Evolutionary conservation across 305 asterid genomes (phyloP), one percentile per base, ranked within the genome.

Genomic region (Rubia balearica): DNA sequence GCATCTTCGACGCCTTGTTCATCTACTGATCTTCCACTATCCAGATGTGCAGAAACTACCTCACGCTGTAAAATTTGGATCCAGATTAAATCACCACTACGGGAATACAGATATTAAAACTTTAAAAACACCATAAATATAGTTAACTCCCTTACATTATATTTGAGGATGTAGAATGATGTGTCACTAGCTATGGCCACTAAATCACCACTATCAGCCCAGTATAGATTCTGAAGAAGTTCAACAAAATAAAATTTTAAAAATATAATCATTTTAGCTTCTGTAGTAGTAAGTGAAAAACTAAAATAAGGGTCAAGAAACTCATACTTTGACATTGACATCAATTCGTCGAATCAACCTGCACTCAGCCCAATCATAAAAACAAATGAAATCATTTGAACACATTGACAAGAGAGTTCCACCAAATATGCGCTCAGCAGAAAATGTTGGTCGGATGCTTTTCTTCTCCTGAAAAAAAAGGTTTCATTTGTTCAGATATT

Each of bases 171-270:
- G 77, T 84, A 84, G 82, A 86, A 86, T 41, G 89, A 80, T 56
- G 89, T 8, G 53, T 86, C 89, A 42, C 91, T 83, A n/a, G 91
- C 80, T 73, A 86, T 83, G 80, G 99, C 83, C 85, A 95, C 93
- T 78, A 95, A 78, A 89, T 95, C 99, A 72, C 98, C 99, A 62
- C 99, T 88, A 76, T 95, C 99, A 75, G 97, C 99, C 99, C 99
- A 95, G 81, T 95, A 95, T 72, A 95, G 96, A 85, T 95, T 95
- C 99, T 95, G 88, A 41, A 83, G 55, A 74, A 59, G 30, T 53
- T 41, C n/a, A n/a, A 21, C 10, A 57, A 41, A n/a, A 27, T 2
- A 66, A 70, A 41, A 7, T 27, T 5, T 11, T 41, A 14, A 27
- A 11, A 75, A 68, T 41, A 70, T 67, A 75, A 55, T 65, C 56